Percentiles rank a stretch among this genome's conserved stretches.
phyloP scores from a whole-genome alignment of 2,329 filamentous ascomycete genomes.

The Curvularia verruculosa region DNA sequence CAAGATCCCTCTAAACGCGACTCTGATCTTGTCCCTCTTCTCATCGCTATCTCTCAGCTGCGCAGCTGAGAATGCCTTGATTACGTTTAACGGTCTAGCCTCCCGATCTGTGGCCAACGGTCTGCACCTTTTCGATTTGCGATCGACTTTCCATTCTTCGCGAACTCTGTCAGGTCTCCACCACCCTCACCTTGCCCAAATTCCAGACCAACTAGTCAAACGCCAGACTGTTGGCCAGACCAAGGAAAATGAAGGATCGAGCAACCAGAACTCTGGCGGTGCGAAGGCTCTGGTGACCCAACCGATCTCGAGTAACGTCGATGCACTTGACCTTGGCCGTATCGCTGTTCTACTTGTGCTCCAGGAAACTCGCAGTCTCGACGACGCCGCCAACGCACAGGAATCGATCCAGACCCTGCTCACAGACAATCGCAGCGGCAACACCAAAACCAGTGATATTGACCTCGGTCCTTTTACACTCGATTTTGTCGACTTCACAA shows the following conservation, averaged over 20 bases:
- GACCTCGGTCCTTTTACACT: constrained; percentile 40
- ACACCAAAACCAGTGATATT: constrained; percentile 31
- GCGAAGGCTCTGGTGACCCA: constrained; percentile 29
- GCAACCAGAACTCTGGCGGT: constrained; percentile 18
- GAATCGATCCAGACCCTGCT: constrained; percentile 50
- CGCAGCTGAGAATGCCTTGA: constrained; percentile 81
- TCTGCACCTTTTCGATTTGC: constrained; percentile 30
- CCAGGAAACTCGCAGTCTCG: constrained; percentile 49
- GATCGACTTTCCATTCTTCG: constrained; percentile 27
- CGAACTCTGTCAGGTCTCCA: constrained; percentile 34
- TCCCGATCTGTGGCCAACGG: constrained; percentile 32
- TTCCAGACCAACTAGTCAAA: constrained; percentile 15
- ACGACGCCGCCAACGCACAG: constrained; percentile 53
- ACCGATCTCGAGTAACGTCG: constrained; percentile 45
- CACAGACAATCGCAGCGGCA: constrained; percentile 37
- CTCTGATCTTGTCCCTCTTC: constrained; percentile 75
- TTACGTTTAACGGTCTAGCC: constrained; percentile 72
- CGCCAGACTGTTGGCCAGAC: constrained; percentile 44
- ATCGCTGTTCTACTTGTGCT: constrained; percentile 54
- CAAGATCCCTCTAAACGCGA: constrained; percentile 74
- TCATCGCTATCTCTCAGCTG: constrained; percentile 79
- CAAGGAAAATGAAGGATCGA: constrained; percentile 37
- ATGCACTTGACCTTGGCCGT: constrained; percentile 54
- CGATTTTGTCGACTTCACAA: constrained; percentile 40
- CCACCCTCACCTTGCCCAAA: constrained; percentile 26